phyloP scores from a whole-genome alignment of 2,329 filamentous ascomycete genomes.

The Monosporascus sp. region DNA sequence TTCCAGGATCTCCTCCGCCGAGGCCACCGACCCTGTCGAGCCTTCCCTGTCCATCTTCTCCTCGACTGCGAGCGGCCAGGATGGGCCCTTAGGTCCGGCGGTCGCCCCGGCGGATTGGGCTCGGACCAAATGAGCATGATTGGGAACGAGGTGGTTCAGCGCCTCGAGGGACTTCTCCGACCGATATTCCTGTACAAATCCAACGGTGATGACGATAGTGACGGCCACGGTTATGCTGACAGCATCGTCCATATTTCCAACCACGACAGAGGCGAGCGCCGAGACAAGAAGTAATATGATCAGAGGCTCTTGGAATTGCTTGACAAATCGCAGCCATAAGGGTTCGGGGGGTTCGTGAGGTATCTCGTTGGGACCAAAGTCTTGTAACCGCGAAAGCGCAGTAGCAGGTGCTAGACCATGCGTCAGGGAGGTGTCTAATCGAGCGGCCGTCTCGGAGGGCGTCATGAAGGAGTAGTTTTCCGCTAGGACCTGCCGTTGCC shows the following conservation, averaged over 20 bases:
- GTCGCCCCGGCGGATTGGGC: conserved; percentile 36
- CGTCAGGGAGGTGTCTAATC: conserved; percentile 74
- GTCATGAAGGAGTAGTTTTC: conserved; percentile 63
- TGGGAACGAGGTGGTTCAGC: conserved; percentile 86
- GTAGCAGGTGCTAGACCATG: conserved; percentile 77
- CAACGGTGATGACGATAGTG: conserved; percentile 92
- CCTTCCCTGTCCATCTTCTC: conserved; percentile 44
- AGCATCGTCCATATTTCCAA: conserved; percentile 92
- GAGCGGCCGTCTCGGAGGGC: conserved; percentile 71
- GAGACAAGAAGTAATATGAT: conserved; percentile 90
- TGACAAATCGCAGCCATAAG: conserved; percentile 88
- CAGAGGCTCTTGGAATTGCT: conserved; percentile 94
- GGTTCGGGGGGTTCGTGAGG: conserved; percentile 91
- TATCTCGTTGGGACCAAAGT: conserved; percentile 88
- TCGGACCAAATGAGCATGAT: conserved; percentile 91
- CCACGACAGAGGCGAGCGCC: conserved; percentile 78
- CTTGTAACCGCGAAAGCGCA: conserved; percentile 71
- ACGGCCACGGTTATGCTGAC: conserved; percentile 94
- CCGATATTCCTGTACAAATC: conserved; percentile 94
- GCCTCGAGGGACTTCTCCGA: conserved; percentile 97
- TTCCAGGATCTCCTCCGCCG: conserved; percentile 60
- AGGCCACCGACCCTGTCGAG: conserved; percentile 49
- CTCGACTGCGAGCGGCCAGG: conserved; percentile 44
- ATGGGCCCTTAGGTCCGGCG: conserved; percentile 29
- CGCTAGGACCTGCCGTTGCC: conserved; percentile 42